Evolutionary conservation across 768 basidiomycete species (phyloP).

Genomic region (Suillus bovinus): DNA sequence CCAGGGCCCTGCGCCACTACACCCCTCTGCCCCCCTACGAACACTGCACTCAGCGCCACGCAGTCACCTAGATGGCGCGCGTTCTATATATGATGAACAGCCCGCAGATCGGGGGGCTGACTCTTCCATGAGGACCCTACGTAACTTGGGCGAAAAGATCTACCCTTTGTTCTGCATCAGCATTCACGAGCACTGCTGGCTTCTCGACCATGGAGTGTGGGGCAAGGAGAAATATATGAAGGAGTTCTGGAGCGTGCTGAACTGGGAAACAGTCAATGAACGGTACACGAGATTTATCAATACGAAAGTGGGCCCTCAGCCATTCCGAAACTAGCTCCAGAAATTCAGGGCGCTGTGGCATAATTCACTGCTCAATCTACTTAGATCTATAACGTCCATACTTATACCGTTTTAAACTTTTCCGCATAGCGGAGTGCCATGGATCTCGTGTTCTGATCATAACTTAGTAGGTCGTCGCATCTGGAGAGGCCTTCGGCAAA

Average conservation of each 20-base stretch:
- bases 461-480: constrained; percentile 31
- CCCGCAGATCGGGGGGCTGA: neutral
- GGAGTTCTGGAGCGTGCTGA: constrained; percentile 79
- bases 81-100: constrained; percentile 27
- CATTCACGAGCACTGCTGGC: constrained; percentile 86
- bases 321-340: constrained; percentile 7
- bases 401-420: constrained; percentile 14
- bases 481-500: neutral
- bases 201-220: constrained; percentile 88
- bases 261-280: constrained; percentile 65
- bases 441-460: constrained; percentile 2
- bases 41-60: constrained; percentile 28
- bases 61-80: constrained; percentile 18
- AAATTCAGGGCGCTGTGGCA: constrained; percentile 6
- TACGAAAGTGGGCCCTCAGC: neutral
- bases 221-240: constrained; percentile 86
- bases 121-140: constrained; percentile 23
- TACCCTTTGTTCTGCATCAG: constrained; percentile 79
- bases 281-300: constrained; percentile 29
- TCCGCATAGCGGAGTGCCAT: neutral
- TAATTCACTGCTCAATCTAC: constrained; percentile 27
- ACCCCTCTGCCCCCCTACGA: constrained; percentile 32
- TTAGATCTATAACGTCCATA: constrained; percentile 14
- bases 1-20: constrained; percentile 26
- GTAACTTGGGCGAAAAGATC: constrained; percentile 51